A percentile compares a stretch with the other conserved stretches of the same genome.
Conservation (phyloP, 495 filamentous ascomycete genomes). For the Neurospora sp. region DNA sequence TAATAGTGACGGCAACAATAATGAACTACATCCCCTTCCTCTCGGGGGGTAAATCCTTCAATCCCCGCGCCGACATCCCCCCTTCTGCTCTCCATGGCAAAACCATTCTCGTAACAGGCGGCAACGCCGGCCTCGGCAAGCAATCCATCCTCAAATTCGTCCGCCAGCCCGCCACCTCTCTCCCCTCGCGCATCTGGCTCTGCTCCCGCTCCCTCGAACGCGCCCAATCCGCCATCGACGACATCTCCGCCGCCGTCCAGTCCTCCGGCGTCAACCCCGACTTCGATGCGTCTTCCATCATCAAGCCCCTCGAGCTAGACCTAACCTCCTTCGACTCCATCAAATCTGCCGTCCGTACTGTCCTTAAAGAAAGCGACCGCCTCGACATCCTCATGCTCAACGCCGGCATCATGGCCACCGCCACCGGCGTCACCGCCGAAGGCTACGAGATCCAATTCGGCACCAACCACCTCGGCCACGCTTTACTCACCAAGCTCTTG, state of each 20-base stretch:
- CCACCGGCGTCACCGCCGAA: conserved; percentile 43
- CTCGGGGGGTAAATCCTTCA: conserved; percentile 4
- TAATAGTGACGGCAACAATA: not conserved
- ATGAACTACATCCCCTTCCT: not conserved
- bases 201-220: conserved; percentile 43
- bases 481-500: conserved; percentile 52
- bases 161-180: conserved; percentile 29
- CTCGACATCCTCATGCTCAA: conserved; percentile 44
- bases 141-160: conserved; percentile 53
- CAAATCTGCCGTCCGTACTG: conserved; percentile 12
- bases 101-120: conserved; percentile 52
- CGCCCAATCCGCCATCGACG: conserved; percentile 8
- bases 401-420: conserved; percentile 56
- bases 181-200: conserved; percentile 45
- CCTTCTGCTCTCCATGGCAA: conserved; percentile 38
- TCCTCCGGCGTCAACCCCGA: not conserved
- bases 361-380: conserved; percentile 15
- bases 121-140: conserved; percentile 58
- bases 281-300: conserved; percentile 1
- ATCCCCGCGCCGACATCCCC: conserved; percentile 46
- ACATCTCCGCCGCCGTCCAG: conserved; percentile 4
- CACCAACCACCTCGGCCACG: conserved; percentile 64
- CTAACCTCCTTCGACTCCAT: conserved; percentile 21
- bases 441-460: conserved; percentile 65
- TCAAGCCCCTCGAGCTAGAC: conserved; percentile 30